Evolutionary conservation across 164 flowering plant species (phyloP), one percentile per base, ranked within the genome.

Genomic region (Malania oleifera): DNA sequence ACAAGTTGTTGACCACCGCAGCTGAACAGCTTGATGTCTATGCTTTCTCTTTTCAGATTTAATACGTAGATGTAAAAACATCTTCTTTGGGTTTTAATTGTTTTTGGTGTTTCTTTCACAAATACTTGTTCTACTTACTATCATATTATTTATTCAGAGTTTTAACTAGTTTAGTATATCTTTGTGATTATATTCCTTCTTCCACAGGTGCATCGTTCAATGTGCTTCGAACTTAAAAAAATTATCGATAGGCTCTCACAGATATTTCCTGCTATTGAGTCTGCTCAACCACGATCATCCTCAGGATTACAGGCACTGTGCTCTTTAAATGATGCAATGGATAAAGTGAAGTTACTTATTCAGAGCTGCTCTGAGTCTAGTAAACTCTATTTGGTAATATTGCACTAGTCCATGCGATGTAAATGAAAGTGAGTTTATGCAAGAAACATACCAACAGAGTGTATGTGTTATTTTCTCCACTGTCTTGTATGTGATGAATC

Each of bases 381-480:
- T 67, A 85, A 80, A 69, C 76, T 85, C 12, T 85, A 78, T 70
- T 60, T 85, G 89, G 89, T 83, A 75, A 7, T 26, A 11, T 27
- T 59, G 1, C 22, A 17, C 34, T 5, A 12, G 3, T 22, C 22
- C 23, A 10, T 24, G 0, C 5, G 23, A 23, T 15, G 22, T 47
- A 26, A 18, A 8, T 47, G 24, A 24, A 11, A 47, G 5, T 23
- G 19, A 9, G 11, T 15, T 47, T 47, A 22, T 12, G 24, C 11
- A 24, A n/a, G n/a, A n/a, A n/a, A n/a, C n/a, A n/a, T n/a, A n/a
- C n/a, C n/a, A n/a, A n/a, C n/a, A n/a, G n/a, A n/a, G n/a, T n/a
- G n/a, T n/a, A n/a, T n/a, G n/a, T n/a, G n/a, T n/a, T 44, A 6
- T 11, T 9, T 44, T 44, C 23, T 44, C 19, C 22, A 17, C 48